Evolutionary conservation across 1,284 basidiomycete species (phyloP).

Genomic region (Ganoderma boninense): DNA sequence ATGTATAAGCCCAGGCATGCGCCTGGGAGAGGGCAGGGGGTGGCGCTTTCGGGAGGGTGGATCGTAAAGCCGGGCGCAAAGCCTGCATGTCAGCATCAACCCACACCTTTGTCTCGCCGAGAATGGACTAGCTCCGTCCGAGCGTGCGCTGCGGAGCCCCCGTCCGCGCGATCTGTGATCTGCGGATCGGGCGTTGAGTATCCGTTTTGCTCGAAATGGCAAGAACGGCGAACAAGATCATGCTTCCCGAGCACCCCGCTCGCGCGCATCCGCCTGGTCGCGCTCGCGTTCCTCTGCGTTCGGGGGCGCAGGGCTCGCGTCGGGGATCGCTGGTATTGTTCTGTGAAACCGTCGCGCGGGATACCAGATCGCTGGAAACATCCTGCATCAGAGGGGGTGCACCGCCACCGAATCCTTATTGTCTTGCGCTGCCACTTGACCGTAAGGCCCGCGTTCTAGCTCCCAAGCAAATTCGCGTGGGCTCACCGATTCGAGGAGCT

Average conservation of each 20-base stretch:
- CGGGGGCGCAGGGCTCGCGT: neutral
- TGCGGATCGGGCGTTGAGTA: conserved; percentile 10
- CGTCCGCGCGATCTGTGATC: neutral
- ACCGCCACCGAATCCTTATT: conserved; percentile 20
- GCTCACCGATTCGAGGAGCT: neutral
- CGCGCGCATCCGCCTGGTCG: neutral
- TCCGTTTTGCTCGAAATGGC: neutral
- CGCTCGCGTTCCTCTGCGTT: neutral
- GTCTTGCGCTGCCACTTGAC: conserved; percentile 17
- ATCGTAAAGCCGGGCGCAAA: neutral
- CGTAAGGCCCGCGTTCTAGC: conserved; percentile 1
- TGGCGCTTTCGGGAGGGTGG: conserved; percentile 1
- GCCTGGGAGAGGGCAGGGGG: neutral
- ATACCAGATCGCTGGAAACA: neutral
- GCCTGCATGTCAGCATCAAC: conserved; percentile 6
- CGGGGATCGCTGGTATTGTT: conserved; percentile 10
- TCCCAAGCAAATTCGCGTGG: neutral
- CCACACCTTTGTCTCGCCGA: conserved; percentile 5
- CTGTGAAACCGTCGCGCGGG: neutral
- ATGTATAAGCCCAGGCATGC: conserved; percentile 1
- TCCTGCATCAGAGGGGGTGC: conserved; percentile 13
- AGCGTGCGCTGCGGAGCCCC: too few relatives aligned
- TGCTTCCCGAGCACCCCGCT: neutral
- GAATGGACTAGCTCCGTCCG: neutral
- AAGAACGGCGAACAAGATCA: neutral